Evolutionary conservation across 768 basidiomycete species (phyloP).

Genomic region (Gymnopilus junonius): DNA sequence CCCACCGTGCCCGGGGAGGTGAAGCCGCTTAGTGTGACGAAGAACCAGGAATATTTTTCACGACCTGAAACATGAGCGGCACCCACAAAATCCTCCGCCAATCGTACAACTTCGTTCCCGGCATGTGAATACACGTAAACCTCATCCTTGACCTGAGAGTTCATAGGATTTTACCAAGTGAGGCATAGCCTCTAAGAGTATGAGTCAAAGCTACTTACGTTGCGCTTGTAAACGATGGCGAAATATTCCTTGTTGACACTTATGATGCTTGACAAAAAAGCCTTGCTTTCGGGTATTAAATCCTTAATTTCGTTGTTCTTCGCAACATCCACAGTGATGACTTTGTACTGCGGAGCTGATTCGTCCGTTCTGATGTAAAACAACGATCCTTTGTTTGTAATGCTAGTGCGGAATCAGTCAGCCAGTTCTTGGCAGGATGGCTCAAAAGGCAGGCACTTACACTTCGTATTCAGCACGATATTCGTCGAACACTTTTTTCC

Average conservation of each 20-base stretch:
- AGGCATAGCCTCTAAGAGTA: not conserved
- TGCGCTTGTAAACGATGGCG: slow-evolving; percentile 68
- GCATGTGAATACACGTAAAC: slow-evolving; percentile 68
- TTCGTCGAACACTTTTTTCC: slow-evolving; percentile 73
- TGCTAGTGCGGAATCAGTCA: slow-evolving; percentile 38
- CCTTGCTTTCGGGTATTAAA: slow-evolving; percentile 71
- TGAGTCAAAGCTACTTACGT: slow-evolving; percentile 47
- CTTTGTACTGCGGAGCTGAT: slow-evolving; percentile 66
- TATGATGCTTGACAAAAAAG: slow-evolving; percentile 56
- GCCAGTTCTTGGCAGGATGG: not conserved
- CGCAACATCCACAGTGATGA: slow-evolving; percentile 66
- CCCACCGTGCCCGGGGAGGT: slow-evolving; percentile 72
- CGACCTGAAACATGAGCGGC: slow-evolving; percentile 55
- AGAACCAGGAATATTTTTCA: slow-evolving; percentile 62
- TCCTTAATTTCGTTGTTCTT: slow-evolving; percentile 54
- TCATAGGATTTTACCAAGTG: slow-evolving; percentile 3
- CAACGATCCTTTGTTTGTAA: slow-evolving; percentile 64
- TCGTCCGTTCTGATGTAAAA: slow-evolving; percentile 71
- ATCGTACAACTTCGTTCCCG: slow-evolving; percentile 56
- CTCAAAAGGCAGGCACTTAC: slow-evolving; percentile 44
- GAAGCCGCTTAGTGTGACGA: slow-evolving; percentile 68
- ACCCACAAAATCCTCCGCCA: slow-evolving; percentile 73
- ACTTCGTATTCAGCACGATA: slow-evolving; percentile 69
- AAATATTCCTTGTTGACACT: slow-evolving; percentile 59
- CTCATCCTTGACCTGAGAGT: slow-evolving; percentile 74